A percentile compares a stretch with the other conserved stretches of the same genome.
Evolutionary conservation across 1,139 yeast species (phyloP).

Genomic region (Starmera stellimalicola): DNA sequence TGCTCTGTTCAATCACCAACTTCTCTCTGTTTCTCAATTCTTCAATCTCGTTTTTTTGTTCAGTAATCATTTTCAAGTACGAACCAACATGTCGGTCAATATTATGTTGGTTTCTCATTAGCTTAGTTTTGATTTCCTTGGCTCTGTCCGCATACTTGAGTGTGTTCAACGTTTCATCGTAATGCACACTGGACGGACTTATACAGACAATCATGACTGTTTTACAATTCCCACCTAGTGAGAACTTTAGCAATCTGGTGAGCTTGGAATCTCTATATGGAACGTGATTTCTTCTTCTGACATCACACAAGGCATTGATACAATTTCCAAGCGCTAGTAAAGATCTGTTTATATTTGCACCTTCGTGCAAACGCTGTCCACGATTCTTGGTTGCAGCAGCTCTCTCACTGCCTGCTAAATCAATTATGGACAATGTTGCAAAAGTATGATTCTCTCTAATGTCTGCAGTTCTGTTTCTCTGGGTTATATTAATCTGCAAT

Average conservation of each 20-base stretch:
- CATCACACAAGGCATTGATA: conserved; percentile 82
- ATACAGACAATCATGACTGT: conserved; percentile 95
- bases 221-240: conserved; percentile 91
- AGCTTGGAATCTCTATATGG: conserved; percentile 89
- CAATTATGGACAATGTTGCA: conserved; percentile 80
- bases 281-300: conserved; percentile 57
- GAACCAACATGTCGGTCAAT: conserved; percentile 83
- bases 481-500: conserved; percentile 67
- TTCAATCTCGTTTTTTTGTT: conserved; percentile 70
- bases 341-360: conserved; percentile 87
- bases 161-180: conserved; percentile 87
- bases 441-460: conserved; percentile 58
- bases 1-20: conserved; percentile 28
- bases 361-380: conserved; percentile 75
- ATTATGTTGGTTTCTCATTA: conserved; percentile 64
- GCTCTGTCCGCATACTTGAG: conserved; percentile 87
- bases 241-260: conserved; percentile 76
- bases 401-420: conserved; percentile 90
- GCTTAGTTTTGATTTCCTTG: conserved; percentile 78
- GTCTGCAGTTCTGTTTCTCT: conserved; percentile 52
- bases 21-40: conserved; percentile 52
- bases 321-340: conserved; percentile 87
- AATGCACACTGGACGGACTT: conserved; percentile 77
- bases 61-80: conserved; percentile 76
- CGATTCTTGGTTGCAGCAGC: conserved; percentile 84